These are phyloP conservation scores for Salix exigua DNA, from an alignment of 345 rosid genomes.

Conservation along the genomic window DNA sequence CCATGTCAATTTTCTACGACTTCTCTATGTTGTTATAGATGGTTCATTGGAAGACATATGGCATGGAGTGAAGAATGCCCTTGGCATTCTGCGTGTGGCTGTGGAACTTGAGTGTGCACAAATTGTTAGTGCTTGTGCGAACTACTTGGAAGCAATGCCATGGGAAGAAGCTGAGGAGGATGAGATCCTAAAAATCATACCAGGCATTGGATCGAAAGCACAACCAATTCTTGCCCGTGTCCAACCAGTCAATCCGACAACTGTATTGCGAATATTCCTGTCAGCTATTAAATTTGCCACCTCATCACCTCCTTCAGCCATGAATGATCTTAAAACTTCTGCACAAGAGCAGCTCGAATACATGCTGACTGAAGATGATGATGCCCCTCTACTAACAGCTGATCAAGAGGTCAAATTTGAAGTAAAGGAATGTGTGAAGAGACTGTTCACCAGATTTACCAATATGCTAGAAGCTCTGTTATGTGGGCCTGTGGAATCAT, in stretches of 20 bases:
- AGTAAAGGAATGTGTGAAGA: constrained; percentile 56
- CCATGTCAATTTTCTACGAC: constrained; percentile 68
- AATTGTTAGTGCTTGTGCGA: constrained; percentile 60
- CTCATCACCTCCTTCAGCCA: constrained; percentile 48
- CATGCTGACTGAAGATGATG: constrained; percentile 90
- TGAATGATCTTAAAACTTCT: constrained; percentile 58
- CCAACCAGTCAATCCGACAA: constrained; percentile 60
- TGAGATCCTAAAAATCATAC: constrained; percentile 65
- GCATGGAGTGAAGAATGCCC: constrained; percentile 75
- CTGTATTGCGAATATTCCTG: constrained; percentile 49
- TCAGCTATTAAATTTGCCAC: constrained; percentile 66
- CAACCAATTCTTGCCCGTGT: constrained; percentile 73
- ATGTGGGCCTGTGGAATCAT: constrained; percentile 29
- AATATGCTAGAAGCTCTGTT: constrained; percentile 41
- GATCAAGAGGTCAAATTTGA: constrained; percentile 55
- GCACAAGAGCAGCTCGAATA: constrained; percentile 88
- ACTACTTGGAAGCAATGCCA: constrained; percentile 90
- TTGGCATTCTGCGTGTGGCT: constrained; percentile 74
- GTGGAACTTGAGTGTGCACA: constrained; percentile 59
- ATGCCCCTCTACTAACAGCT: constrained; percentile 59
- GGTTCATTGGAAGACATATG: constrained; percentile 50
- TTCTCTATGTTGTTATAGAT: constrained; percentile 53
- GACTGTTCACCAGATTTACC: constrained; percentile 47
- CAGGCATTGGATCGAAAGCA: constrained; percentile 59
- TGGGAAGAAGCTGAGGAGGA: constrained; percentile 97